phyloP scores from a whole-genome alignment of 2,329 filamentous ascomycete genomes.

The Ophiocordyceps australis region DNA sequence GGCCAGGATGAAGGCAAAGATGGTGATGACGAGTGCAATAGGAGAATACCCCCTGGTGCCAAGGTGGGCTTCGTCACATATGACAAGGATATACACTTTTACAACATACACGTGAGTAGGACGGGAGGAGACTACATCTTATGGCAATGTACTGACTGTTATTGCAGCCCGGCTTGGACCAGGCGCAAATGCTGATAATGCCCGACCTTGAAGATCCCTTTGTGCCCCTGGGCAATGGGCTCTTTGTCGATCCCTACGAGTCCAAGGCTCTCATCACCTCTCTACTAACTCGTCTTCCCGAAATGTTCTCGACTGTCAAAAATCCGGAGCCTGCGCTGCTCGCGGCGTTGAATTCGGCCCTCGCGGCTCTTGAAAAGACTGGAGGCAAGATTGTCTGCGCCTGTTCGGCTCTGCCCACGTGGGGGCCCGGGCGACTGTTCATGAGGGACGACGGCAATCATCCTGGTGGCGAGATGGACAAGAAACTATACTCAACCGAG shows the following conservation, averaged over 20 bases:
- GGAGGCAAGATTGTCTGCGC: conserved; percentile 89
- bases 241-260: conserved; percentile 90
- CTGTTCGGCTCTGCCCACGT: conserved; percentile 73
- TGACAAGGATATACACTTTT: conserved; percentile 95
- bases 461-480: conserved; percentile 73
- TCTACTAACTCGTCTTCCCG: conserved; percentile 68
- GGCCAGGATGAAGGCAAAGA: conserved; percentile 30
- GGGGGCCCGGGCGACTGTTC: conserved; percentile 72
- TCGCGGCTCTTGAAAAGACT: conserved; percentile 69
- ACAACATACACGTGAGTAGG: conserved; percentile 65
- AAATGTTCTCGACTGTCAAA: conserved; percentile 74
- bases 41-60: conserved; percentile 54
- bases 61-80: conserved; percentile 93
- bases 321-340: conserved; percentile 81
- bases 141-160: conserved; percentile 1
- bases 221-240: conserved; percentile 72
- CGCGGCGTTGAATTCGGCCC: conserved; percentile 64
- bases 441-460: conserved; percentile 79
- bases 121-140: neutral
- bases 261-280: conserved; percentile 74
- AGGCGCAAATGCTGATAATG: conserved; percentile 98
- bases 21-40: conserved; percentile 31
- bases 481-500: conserved; percentile 81
- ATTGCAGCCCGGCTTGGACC: conserved; percentile 49
- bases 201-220: conserved; percentile 95